These are phyloP conservation scores for Alternaria rosae DNA, from an alignment of 2,329 filamentous ascomycete species.

Conservation along the genomic window DNA sequence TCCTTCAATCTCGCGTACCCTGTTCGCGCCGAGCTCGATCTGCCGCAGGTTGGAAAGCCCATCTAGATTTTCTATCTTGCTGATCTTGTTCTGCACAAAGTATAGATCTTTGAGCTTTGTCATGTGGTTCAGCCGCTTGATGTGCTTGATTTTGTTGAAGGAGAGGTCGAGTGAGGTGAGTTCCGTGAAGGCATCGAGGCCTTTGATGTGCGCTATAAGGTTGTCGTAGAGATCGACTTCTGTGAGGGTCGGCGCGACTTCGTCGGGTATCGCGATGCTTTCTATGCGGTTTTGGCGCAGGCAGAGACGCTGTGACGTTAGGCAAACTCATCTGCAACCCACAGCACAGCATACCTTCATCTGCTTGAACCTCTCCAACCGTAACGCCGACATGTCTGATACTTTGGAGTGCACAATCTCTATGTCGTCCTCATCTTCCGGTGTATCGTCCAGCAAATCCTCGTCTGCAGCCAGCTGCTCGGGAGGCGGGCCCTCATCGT, in stretches of 20 bases:
- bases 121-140: constrained; percentile 85
- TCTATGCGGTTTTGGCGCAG: constrained; percentile 92
- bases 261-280: constrained; percentile 75
- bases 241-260: constrained; percentile 70
- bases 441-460: constrained; percentile 68
- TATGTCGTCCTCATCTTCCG: constrained; percentile 67
- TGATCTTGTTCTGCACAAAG: constrained; percentile 95
- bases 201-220: constrained; percentile 83
- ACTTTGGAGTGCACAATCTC: constrained; percentile 90
- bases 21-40: constrained; percentile 90
- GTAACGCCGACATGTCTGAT: constrained; percentile 76
- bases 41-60: constrained; percentile 77
- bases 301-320: constrained; percentile 69
- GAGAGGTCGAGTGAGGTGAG: constrained; percentile 86
- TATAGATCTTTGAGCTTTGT: constrained; percentile 82
- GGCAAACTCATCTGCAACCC: not conserved
- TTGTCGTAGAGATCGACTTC: constrained; percentile 98
- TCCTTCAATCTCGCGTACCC: constrained; percentile 87
- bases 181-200: constrained; percentile 77
- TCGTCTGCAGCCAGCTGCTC: constrained; percentile 45
- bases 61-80: constrained; percentile 83
- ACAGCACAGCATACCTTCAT: constrained; percentile 60
- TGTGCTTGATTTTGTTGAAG: constrained; percentile 99
- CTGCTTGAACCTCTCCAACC: constrained; percentile 82
- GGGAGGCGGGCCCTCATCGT: constrained; percentile 59